Conservation (phyloP, 2,329 filamentous ascomycete species). For the Alternaria rosae region DNA sequence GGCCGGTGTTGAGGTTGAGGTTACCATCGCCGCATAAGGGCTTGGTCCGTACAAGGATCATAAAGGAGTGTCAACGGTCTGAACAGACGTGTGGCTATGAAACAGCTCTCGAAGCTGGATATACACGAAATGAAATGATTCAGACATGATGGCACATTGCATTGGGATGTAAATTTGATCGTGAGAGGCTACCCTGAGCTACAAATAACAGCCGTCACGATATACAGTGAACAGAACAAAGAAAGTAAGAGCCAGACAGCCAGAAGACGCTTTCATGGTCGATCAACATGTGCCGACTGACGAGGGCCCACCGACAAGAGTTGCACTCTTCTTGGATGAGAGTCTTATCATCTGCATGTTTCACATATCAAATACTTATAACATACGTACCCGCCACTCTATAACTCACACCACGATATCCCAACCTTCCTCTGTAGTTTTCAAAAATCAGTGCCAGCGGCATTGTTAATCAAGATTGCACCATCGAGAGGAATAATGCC, state of each 20-base stretch:
- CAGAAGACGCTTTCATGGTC: background rate
- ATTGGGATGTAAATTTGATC: background rate
- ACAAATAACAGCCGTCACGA: background rate
- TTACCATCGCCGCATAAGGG: slow-evolving; percentile 82
- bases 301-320: background rate
- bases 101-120: slow-evolving; percentile 31
- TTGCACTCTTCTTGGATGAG: background rate
- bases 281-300: background rate
- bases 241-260: background rate
- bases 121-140: slow-evolving; percentile 33
- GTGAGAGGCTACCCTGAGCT: background rate
- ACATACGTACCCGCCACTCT: background rate
- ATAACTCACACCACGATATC: background rate
- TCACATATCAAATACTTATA: background rate
- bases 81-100: slow-evolving; percentile 33
- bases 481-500: background rate
- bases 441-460: too few species aligned
- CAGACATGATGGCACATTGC: slow-evolving; percentile 9
- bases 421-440: background rate
- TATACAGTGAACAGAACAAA: background rate
- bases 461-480: too few species aligned
- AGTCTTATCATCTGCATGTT: background rate
- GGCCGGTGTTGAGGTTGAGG: slow-evolving; percentile 91
- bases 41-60: slow-evolving; percentile 20
- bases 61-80: slow-evolving; percentile 17